These are phyloP conservation scores for Coemansia sp. DNA, from an alignment of 192 early-diverging fungal genomes.

Conservation along the genomic window DNA sequence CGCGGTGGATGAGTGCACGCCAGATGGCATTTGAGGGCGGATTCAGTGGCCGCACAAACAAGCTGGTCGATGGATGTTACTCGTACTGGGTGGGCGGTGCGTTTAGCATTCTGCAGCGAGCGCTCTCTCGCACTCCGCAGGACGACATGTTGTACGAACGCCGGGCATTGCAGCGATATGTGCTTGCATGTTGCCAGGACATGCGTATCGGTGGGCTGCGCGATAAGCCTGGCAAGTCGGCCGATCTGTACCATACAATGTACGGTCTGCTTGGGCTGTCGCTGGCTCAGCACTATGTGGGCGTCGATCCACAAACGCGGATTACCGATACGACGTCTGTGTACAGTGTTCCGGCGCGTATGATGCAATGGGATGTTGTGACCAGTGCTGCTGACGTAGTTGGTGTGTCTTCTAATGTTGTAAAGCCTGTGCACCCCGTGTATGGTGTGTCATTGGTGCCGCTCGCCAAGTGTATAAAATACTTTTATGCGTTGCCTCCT, in stretches of 20 bases:
- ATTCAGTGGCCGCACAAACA: constrained; percentile 94
- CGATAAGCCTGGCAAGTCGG: constrained; percentile 90
- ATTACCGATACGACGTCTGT: constrained; percentile 26
- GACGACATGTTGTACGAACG: constrained; percentile 48
- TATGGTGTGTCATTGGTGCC: constrained; percentile 38
- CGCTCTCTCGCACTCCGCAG: constrained; percentile 56
- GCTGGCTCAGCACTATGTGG: constrained; percentile 73
- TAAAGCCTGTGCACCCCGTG: constrained; percentile 47
- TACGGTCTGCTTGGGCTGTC: constrained; percentile 89
- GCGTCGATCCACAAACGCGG: constrained; percentile 26
- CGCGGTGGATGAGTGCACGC: constrained; percentile 69
- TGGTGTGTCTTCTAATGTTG: constrained; percentile 21
- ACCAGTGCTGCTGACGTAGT: constrained; percentile 16
- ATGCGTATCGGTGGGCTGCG: constrained; percentile 69
- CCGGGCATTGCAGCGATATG: constrained; percentile 82
- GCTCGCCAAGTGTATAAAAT: constrained; percentile 37
- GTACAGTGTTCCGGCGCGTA: constrained; percentile 39
- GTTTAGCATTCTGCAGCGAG: constrained; percentile 63
- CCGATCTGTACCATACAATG: constrained; percentile 94
- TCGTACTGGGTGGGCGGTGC: constrained; percentile 92
- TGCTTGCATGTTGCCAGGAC: constrained; percentile 83
- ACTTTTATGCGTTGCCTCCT: constrained; percentile 41
- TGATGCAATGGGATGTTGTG: constrained; percentile 49
- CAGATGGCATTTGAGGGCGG: constrained; percentile 94
- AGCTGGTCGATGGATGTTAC: constrained; percentile 98